Base-by-base conservation (phyloP, 2,329 filamentous ascomycete genomes). In the Orbilia javanica region DNA sequence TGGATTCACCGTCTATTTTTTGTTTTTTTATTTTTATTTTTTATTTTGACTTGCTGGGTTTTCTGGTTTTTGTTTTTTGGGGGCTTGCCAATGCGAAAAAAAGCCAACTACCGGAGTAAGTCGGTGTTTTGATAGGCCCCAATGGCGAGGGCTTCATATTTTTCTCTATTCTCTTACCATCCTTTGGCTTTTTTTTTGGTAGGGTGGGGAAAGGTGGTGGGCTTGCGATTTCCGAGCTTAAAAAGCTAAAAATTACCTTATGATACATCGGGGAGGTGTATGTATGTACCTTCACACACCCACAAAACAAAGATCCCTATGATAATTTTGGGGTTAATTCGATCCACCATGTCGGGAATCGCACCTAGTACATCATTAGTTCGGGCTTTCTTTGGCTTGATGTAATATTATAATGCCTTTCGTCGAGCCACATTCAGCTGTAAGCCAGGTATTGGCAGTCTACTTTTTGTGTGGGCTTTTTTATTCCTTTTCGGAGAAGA, bases 291-390 rank as follows among this genome's bases (percentile, higher is more conserved):
- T 29, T 52, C 13, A 18, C 50, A 53, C 50, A 50, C 42, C 42
- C 42, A 20, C 42, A 18, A 44, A 44, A 18, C n/a, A 20, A 39
- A 15, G 7, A 15, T 39, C 36, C 29, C 52, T 36, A 36, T 39
- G 31, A 36, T 36, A 36, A 39, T 57, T 57, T 57, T 36, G n/a
- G 52, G 27, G 13, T 31, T 60, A 42, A 27, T 13, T 42, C 55
- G 55, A 60, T 60, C 55, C 55, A 42, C 34, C 55, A 42, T 60
- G 55, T 42, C 55, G 55, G 55, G 31, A 60, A 60, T 60, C 55
- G 55, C 27, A 42, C 34, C 52, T 57, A 36, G 29, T 36, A 22
- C 31, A 55, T 20, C 52, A 11, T 36, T 55, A 20, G 27, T 55
- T 44, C 15, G 42, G 42, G 39, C 18, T 44, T 20, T 10, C 18